phyloP scores from a whole-genome alignment of 148 eudicot genomes.

The Rheum nobile region DNA sequence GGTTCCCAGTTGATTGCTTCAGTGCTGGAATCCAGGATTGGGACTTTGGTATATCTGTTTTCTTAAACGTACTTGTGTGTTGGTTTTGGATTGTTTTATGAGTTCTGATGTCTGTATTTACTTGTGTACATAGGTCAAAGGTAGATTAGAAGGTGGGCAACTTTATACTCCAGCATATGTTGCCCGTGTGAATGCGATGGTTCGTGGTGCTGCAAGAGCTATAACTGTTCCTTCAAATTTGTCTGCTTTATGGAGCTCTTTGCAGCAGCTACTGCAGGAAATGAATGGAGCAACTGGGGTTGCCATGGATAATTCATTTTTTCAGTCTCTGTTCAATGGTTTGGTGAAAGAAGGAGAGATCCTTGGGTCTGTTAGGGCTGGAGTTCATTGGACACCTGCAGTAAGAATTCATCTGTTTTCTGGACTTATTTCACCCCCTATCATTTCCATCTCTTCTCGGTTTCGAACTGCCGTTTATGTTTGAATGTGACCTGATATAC shows the following conservation, averaged over 20 bases:
- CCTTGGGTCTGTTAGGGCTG: conserved; percentile 94
- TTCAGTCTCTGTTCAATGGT: conserved; percentile 77
- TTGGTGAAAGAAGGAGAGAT: conserved; percentile 73
- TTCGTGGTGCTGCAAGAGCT: conserved; percentile 93
- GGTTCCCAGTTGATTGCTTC: conserved; percentile 71
- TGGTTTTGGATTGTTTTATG: neutral
- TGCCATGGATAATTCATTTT: conserved; percentile 81
- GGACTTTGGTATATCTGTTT: conserved; percentile 49
- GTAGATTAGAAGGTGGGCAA: conserved; percentile 97
- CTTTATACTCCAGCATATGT: conserved; percentile 93
- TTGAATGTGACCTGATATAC: neutral
- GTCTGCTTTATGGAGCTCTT: conserved; percentile 73
- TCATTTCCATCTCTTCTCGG: neutral
- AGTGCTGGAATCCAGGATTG: conserved; percentile 71
- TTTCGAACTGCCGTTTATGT: neutral
- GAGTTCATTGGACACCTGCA: conserved; percentile 95
- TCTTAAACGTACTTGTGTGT: neutral
- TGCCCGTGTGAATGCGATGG: conserved; percentile 88
- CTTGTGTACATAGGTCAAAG: conserved; percentile 47
- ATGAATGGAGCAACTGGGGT: conserved; percentile 87
- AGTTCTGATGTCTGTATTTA: conserved; percentile 8
- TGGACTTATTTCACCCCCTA: neutral
- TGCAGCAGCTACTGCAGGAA: conserved; percentile 74
- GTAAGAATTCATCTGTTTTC: conserved; percentile 27
- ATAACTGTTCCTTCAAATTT: conserved; percentile 79